Evolutionary conservation across 2,329 filamentous ascomycete genomes (phyloP).

Genomic region (Aspergillus sergii): DNA sequence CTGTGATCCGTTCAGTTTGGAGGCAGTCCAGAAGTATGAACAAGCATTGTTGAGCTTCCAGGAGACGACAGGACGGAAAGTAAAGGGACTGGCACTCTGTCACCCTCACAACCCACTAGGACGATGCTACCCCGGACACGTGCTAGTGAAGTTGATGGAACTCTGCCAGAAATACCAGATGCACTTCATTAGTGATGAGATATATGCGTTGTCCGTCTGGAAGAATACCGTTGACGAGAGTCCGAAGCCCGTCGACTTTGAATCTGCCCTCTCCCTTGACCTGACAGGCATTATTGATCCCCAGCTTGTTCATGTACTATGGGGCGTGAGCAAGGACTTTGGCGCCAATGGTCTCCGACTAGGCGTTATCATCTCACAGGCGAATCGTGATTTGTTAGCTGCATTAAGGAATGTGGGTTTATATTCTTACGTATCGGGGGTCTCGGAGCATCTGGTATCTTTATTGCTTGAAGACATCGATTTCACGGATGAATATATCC

Average conservation of each 20-base stretch:
- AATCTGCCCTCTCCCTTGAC: conserved; percentile 51
- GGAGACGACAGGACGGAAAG: conserved; percentile 39
- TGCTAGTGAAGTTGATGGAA: conserved; percentile 35
- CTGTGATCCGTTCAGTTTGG: conserved; percentile 46
- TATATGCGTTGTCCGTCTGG: conserved; percentile 60
- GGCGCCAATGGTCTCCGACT: conserved; percentile 59
- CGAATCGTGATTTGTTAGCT: conserved; percentile 43
- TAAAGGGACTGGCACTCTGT: conserved; percentile 55
- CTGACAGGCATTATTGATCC: conserved; percentile 50
- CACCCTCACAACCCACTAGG: conserved; percentile 58
- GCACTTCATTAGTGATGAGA: conserved; percentile 61
- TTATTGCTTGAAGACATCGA: conserved; percentile 49
- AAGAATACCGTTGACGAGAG: conserved; percentile 29
- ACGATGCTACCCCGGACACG: conserved; percentile 46
- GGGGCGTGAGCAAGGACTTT: conserved; percentile 55
- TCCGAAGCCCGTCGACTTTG: conserved; percentile 35
- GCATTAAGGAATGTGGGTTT: conserved; percentile 45
- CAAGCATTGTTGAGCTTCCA: conserved; percentile 41
- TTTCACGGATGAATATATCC: conserved; percentile 50
- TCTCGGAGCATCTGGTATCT: conserved; percentile 42
- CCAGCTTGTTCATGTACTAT: conserved; percentile 54
- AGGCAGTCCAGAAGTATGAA: conserved; percentile 51
- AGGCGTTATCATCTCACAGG: conserved; percentile 50
- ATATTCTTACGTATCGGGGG: conserved; percentile 52
- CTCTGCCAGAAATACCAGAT: conserved; percentile 54